Evolutionary conservation across 2,329 filamentous ascomycete species (phyloP).

Genomic region (Tolypocladium tropicale): DNA sequence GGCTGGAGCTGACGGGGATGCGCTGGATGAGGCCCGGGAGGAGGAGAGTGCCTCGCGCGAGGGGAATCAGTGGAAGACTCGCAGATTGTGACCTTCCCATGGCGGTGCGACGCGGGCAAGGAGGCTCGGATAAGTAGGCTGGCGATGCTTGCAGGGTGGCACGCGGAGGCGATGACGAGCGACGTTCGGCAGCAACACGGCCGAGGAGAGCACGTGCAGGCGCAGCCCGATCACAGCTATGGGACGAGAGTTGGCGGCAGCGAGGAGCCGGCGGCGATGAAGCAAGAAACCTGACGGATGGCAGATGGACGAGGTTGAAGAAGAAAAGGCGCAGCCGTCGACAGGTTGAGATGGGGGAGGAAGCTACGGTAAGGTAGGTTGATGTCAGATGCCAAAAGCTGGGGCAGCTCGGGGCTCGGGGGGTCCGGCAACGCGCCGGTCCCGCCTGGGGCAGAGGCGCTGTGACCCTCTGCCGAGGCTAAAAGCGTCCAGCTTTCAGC

Average conservation of each 20-base stretch:
- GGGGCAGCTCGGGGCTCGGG: not conserved
- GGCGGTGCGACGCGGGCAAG: constrained; percentile 9
- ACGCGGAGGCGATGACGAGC: not conserved
- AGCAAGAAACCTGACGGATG: not conserved
- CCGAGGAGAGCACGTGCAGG: not conserved
- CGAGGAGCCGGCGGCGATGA: no score
- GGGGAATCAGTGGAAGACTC: constrained; percentile 66
- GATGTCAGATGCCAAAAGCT: not conserved
- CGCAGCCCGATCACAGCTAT: not conserved
- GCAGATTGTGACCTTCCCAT: constrained; percentile 32
- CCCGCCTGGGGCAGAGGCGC: not conserved
- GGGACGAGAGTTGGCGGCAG: not conserved
- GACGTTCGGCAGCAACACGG: not conserved
- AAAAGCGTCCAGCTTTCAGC: not conserved
- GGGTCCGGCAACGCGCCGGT: constrained; percentile 1
- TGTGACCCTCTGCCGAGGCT: constrained; percentile 5
- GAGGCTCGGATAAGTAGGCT: no score
- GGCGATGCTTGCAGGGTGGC: not conserved
- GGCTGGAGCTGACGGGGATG: constrained; percentile 67
- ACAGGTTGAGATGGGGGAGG: not conserved
- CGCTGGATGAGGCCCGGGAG: constrained; percentile 79
- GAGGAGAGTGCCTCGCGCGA: constrained; percentile 71
- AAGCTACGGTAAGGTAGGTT: no score
- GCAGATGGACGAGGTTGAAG: not conserved
- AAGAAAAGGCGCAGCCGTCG: not conserved